Evolutionary conservation across 140 eudicot genomes (phyloP).

Genomic region (Stevia rebaudiana): DNA sequence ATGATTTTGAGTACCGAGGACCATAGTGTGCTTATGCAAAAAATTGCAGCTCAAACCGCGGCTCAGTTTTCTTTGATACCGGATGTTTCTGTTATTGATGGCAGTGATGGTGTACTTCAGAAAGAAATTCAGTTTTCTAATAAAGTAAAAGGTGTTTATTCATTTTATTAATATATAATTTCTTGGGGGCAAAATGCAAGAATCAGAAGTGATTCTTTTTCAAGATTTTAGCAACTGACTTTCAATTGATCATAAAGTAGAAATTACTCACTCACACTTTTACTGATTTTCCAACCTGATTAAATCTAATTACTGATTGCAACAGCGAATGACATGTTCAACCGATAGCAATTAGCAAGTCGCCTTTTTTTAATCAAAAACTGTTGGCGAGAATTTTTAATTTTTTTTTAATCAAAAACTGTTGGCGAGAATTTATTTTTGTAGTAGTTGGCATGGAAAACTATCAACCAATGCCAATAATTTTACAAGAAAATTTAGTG

Average conservation of each 20-base stretch:
- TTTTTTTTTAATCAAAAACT: too few species aligned
- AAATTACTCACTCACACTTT: not conserved
- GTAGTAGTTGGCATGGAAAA: not conserved
- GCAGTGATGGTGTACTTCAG: constrained; percentile 19
- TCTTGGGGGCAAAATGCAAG: not conserved
- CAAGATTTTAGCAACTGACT: not conserved
- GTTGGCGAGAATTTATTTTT: not conserved
- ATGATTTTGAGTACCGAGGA: constrained; percentile 91
- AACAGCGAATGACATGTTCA: not conserved
- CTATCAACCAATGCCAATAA: not conserved
- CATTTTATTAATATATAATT: constrained; percentile 4
- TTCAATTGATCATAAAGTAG: not conserved
- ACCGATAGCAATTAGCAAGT: not conserved
- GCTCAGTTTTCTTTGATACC: constrained; percentile 72
- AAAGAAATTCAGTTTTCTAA: constrained; percentile 28
- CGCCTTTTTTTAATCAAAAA: too few species aligned
- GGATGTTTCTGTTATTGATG: constrained; percentile 42
- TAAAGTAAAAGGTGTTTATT: constrained; percentile 48
- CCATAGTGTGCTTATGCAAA: constrained; percentile 72
- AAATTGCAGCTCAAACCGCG: constrained; percentile 61
- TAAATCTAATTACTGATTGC: not conserved
- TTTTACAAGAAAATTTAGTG: not conserved
- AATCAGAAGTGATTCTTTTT: not conserved
- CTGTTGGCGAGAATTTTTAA: not conserved
- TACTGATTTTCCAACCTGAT: not conserved